Conservation (phyloP, 2,329 filamentous ascomycete species). For the Pyrenochaeta sp. region DNA sequence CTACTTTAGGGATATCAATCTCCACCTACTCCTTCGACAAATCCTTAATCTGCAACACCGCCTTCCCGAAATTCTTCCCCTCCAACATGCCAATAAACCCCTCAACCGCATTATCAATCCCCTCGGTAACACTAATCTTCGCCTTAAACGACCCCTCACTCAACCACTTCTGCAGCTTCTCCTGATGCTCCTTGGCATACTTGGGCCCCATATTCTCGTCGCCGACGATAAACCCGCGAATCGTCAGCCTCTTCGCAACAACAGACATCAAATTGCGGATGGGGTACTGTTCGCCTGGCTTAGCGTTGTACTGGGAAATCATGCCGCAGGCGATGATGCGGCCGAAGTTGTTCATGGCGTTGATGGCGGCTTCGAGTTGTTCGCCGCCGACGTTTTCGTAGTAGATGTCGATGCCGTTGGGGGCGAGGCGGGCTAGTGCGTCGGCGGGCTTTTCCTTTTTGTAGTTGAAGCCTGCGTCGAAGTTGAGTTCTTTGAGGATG, state of each 20-base stretch:
- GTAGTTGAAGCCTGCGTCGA: conserved; percentile 85
- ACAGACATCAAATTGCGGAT: conserved; percentile 72
- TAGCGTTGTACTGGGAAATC: conserved; percentile 80
- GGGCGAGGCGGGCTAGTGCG: conserved; percentile 74
- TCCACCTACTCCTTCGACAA: conserved; percentile 34
- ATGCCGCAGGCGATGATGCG: conserved; percentile 70
- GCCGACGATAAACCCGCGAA: conserved; percentile 79
- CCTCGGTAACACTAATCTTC: conserved; percentile 72
- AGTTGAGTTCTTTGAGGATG: conserved; percentile 73
- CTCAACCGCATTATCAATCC: conserved; percentile 79
- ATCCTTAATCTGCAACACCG: conserved; percentile 71
- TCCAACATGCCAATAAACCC: conserved; percentile 78
- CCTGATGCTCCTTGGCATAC: conserved; percentile 75
- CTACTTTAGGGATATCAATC: too few relatives aligned
- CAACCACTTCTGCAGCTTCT: conserved; percentile 79
- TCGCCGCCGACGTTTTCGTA: conserved; percentile 83
- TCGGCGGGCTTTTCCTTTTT: conserved; percentile 78
- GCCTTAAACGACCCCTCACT: conserved; percentile 77
- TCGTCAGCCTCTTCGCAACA: conserved; percentile 72
- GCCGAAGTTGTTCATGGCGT: conserved; percentile 70
- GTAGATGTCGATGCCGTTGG: conserved; percentile 82
- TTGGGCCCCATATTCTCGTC: conserved; percentile 71
- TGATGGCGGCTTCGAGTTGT: conserved; percentile 73
- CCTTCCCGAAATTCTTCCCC: conserved; percentile 88
- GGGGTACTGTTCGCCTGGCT: conserved; percentile 66